Evolutionary conservation across 768 basidiomycete genomes (phyloP).

Genomic region (Psilocybe subaeruginosa): DNA sequence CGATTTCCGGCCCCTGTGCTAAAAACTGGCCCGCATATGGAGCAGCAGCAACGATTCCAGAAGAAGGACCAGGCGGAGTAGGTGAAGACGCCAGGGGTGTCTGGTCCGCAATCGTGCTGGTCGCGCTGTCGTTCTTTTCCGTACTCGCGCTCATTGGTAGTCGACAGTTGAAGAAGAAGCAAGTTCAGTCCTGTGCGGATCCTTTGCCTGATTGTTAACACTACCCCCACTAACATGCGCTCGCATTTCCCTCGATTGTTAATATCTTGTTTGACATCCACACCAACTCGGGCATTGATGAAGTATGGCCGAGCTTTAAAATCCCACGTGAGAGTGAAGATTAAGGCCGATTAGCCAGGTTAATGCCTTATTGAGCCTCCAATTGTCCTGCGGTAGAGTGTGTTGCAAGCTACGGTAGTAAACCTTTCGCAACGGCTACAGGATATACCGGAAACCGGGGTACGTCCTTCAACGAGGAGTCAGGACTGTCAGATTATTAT

Average conservation of each 20-base stretch:
- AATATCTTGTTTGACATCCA: neutral
- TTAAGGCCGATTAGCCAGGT: neutral
- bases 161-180: neutral
- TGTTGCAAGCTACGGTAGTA: too few species aligned
- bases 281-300: neutral
- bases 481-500: neutral
- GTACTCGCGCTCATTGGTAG: neutral
- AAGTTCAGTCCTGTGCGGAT: neutral
- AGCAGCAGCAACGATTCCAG: neutral
- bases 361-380: too few species aligned
- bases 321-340: neutral
- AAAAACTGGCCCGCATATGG: slow-evolving; percentile 24
- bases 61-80: neutral
- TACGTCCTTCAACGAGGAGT: neutral
- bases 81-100: neutral
- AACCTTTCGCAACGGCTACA: neutral
- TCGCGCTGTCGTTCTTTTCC: slow-evolving; percentile 1
- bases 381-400: too few species aligned
- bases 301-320: neutral
- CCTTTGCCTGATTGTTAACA: neutral
- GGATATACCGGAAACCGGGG: neutral
- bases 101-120: neutral
- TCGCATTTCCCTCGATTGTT: neutral
- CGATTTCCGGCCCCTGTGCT: slow-evolving; percentile 18
- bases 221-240: neutral